Percentiles rank a stretch among this genome's conserved stretches.
phyloP scores from a whole-genome alignment of 192 early-diverging fungal species.

The Backusella liffmaniae region DNA sequence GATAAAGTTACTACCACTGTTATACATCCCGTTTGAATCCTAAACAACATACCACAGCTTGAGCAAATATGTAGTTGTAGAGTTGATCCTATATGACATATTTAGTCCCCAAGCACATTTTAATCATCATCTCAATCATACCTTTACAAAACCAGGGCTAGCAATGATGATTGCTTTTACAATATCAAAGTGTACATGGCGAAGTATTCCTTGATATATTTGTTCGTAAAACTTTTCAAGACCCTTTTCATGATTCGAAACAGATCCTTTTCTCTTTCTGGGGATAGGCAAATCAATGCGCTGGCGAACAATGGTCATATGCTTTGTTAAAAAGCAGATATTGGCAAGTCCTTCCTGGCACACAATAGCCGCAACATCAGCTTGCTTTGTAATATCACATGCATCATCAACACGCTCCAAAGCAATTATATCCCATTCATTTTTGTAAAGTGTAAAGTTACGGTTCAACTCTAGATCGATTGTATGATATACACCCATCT shows the following conservation, averaged over 20 bases:
- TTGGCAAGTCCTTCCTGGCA: conserved; percentile 90
- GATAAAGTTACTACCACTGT: background rate
- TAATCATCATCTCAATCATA: conserved; percentile 17
- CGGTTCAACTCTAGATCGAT: conserved; percentile 90
- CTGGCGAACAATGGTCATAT: conserved; percentile 95
- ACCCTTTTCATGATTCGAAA: conserved; percentile 90
- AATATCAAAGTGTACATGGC: conserved; percentile 88
- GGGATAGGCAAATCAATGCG: conserved; percentile 90
- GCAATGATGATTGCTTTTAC: conserved; percentile 96
- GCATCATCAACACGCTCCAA: conserved; percentile 86
- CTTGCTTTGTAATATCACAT: conserved; percentile 85
- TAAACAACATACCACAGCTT: conserved; percentile 61
- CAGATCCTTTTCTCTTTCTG: conserved; percentile 89
- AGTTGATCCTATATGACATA: conserved; percentile 67
- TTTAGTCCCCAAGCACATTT: background rate
- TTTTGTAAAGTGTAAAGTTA: conserved; percentile 85
- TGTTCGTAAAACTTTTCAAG: conserved; percentile 88
- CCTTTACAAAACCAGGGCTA: conserved; percentile 94
- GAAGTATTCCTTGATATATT: conserved; percentile 81
- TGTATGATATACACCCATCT: conserved; percentile 92
- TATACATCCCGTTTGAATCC: background rate
- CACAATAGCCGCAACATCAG: conserved; percentile 91
- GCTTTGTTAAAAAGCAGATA: conserved; percentile 88
- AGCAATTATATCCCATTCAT: conserved; percentile 92
- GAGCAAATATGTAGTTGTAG: conserved; percentile 81